Conservation (phyloP, 192 early-diverging fungal species). For the Coemansia sp. region DNA sequence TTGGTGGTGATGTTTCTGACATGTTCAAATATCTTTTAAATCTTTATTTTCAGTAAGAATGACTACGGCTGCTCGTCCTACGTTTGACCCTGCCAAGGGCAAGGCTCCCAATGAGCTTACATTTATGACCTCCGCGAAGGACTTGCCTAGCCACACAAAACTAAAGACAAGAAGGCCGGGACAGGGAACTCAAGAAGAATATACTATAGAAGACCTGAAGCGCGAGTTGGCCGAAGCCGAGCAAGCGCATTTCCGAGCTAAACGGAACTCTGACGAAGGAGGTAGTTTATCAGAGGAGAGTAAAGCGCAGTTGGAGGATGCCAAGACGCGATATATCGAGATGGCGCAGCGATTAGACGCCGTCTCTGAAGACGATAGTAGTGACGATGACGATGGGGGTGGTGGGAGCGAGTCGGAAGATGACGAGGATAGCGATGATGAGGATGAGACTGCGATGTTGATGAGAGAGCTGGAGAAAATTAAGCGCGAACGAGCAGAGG, state of each 20-base stretch:
- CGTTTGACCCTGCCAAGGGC: slow-evolving; percentile 77
- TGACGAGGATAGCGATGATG: slow-evolving; percentile 63
- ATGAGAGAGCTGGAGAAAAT: slow-evolving; percentile 89
- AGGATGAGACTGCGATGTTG: slow-evolving; percentile 90
- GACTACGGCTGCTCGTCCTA: slow-evolving; percentile 74
- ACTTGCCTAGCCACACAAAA: slow-evolving; percentile 74
- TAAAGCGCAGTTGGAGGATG: slow-evolving; percentile 12
- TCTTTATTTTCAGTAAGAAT: slow-evolving; percentile 17
- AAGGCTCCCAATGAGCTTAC: slow-evolving; percentile 65
- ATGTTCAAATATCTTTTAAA: background rate
- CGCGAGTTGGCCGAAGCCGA: slow-evolving; percentile 70
- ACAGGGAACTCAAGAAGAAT: slow-evolving; percentile 62
- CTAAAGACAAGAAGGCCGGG: slow-evolving; percentile 77
- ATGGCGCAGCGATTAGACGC: slow-evolving; percentile 46
- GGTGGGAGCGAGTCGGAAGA: slow-evolving; percentile 39
- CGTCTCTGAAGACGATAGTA: slow-evolving; percentile 56
- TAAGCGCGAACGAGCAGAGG: slow-evolving; percentile 87
- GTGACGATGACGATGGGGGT: slow-evolving; percentile 51
- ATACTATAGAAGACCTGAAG: slow-evolving; percentile 65
- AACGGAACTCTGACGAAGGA: slow-evolving; percentile 48
- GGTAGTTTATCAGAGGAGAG: background rate
- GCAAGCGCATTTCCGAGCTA: slow-evolving; percentile 64
- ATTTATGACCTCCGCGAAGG: slow-evolving; percentile 66
- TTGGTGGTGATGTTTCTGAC: background rate
- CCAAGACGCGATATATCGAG: slow-evolving; percentile 47